Evolutionary conservation across 2,329 filamentous ascomycete genomes (phyloP).

Genomic region (Trichoderma sp.): DNA sequence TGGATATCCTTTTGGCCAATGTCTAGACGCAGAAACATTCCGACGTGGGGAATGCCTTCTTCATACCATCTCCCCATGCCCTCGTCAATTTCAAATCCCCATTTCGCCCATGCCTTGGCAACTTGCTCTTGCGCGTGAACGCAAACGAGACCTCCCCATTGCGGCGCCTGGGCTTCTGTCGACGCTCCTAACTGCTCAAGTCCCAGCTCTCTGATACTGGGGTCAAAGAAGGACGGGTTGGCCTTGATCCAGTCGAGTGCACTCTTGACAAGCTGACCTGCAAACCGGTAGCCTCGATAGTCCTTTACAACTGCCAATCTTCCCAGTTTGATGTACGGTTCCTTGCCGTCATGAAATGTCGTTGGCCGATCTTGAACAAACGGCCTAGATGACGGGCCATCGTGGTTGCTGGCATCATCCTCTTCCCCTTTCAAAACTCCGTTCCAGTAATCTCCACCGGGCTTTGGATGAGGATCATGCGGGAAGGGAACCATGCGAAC

Average conservation of each 20-base stretch:
- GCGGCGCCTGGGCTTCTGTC: slow-evolving; percentile 45
- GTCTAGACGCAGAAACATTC: slow-evolving; percentile 68
- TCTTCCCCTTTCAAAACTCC: slow-evolving; percentile 40
- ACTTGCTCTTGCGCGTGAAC: slow-evolving; percentile 75
- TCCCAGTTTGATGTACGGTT: slow-evolving; percentile 82
- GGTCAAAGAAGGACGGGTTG: slow-evolving; percentile 59
- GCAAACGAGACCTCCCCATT: slow-evolving; percentile 75
- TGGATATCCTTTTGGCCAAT: slow-evolving; percentile 32
- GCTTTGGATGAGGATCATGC: slow-evolving; percentile 63
- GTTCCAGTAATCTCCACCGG: slow-evolving; percentile 51
- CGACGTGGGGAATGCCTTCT: slow-evolving; percentile 81
- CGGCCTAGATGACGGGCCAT: slow-evolving; percentile 22
- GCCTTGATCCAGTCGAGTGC: slow-evolving; percentile 67
- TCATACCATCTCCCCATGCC: slow-evolving; percentile 77
- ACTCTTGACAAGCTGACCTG: slow-evolving; percentile 64
- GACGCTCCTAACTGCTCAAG: slow-evolving; percentile 47
- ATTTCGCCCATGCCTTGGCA: slow-evolving; percentile 64
- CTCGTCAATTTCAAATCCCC: slow-evolving; percentile 75
- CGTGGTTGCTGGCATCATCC: neutral
- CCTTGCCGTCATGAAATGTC: slow-evolving; percentile 58
- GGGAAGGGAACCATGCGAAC: slow-evolving; percentile 82
- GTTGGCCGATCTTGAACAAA: slow-evolving; percentile 46
- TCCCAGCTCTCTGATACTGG: slow-evolving; percentile 47
- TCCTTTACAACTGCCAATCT: slow-evolving; percentile 69
- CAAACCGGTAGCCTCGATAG: slow-evolving; percentile 67